Percentiles rank a stretch among this genome's conserved stretches.
Evolutionary conservation across 2,329 filamentous ascomycete genomes (phyloP).

Genomic region (Neocucurbitaria cava): DNA sequence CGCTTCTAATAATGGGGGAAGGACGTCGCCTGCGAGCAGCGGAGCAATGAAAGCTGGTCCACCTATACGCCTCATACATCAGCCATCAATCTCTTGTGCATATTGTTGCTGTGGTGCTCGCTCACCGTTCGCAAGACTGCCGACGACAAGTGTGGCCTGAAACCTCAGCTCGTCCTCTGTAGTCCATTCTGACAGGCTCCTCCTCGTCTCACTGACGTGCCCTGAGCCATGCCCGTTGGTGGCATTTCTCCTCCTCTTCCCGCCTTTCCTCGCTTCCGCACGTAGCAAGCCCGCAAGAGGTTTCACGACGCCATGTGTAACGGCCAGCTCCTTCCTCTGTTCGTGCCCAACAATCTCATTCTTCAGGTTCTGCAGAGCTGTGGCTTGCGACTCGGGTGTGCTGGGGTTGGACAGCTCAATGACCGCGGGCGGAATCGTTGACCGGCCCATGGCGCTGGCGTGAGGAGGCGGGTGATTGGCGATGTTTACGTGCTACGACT

Average conservation of each 20-base stretch:
- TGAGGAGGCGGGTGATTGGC: conserved; percentile 8
- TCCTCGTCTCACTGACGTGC: conserved; percentile 9
- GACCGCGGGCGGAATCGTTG: conserved; percentile 45
- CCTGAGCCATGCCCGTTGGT: conserved; percentile 23
- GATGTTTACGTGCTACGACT: conserved; percentile 14
- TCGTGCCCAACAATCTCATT: conserved; percentile 89
- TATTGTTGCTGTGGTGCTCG: conserved; percentile 3
- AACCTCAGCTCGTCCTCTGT: conserved; percentile 73
- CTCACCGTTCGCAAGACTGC: conserved; percentile 83
- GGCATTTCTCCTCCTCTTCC: conserved; percentile 58
- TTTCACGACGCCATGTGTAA: conserved; percentile 72
- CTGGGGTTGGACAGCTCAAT: conserved; percentile 48
- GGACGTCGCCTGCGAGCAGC: conserved; percentile 70
- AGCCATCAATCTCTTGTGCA: conserved; percentile 16
- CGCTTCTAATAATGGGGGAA: conserved; percentile 74
- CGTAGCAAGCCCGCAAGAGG: conserved; percentile 64
- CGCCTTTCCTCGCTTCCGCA: conserved; percentile 51
- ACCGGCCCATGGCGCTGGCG: conserved; percentile 41
- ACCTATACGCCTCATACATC: conserved; percentile 58
- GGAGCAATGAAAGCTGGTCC: conserved; percentile 80
- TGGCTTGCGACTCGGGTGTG: conserved; percentile 50
- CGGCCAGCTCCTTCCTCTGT: conserved; percentile 82
- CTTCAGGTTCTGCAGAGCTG: conserved; percentile 76
- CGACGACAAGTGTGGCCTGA: conserved; percentile 83
- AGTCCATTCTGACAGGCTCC: conserved; percentile 50